Base-by-base conservation (phyloP, 1,139 yeast species). In the Candida albicans region DNA sequence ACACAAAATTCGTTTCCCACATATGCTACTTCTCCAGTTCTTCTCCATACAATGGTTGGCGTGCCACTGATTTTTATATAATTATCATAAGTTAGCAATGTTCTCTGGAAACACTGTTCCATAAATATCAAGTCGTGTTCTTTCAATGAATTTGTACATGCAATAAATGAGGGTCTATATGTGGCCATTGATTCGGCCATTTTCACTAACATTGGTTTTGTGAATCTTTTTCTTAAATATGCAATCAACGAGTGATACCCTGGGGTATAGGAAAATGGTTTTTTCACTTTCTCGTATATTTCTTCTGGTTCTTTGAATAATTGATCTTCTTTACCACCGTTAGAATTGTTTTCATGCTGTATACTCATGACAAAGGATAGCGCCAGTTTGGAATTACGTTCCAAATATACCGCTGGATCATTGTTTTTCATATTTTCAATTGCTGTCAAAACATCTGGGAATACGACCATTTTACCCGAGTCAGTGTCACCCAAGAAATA, bases 21-120 rank as follows among this genome's bases (percentile, higher is more conserved):
- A 47, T 90, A 91, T 0, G 96, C 95, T 15, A 93, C 87, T 61
- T 91, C 96, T 8, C 97, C 96, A 1, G 96, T 90, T 45, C 98
- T 74, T 51, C 99, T 73, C 98, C 98, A 93, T 5, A 90, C 93
- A 25, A 91, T 80, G 0, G 97, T 90, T 0, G 98, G 98, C 0
- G 98, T 91, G 0, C 97, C 97, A 37, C 91, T 83, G 22, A 86
- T 81, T 14, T 82, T 74, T 34, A 93, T 86, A 59, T 87, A 87
- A 60, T 84, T 87, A 52, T 89, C 95, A 61, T 90, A 93, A 49
- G 95, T 96, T 38, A 91, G 67, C 39, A 93, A 67, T 0, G 98
- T 90, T 39, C 99, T 68, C 62, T 93, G 98, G 67, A 91, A 91
- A 55, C 96, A 88, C 65, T 91, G 95, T 58, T 93, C 99, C 88